Conservation (phyloP, 352 stramenopile species). For the Thraustochytrium striatum region DNA sequence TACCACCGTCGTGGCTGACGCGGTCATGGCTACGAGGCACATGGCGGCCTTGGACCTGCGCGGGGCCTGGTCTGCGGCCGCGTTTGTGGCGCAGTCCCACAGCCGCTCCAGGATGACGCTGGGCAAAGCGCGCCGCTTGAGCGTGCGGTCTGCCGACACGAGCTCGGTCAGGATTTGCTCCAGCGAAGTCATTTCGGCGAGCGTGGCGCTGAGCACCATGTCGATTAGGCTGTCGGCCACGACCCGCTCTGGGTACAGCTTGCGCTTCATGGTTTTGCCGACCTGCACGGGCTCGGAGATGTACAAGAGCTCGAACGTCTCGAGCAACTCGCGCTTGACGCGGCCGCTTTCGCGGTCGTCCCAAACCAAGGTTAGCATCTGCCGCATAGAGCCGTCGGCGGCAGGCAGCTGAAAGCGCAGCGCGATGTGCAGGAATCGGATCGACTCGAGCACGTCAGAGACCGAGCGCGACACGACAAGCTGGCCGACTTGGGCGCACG, state of each 20-base stretch:
- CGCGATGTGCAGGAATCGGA: conserved; percentile 19
- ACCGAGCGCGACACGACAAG: conserved; percentile 18
- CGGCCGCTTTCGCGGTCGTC: conserved; percentile 36
- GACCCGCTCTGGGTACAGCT: background rate
- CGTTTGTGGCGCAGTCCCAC: background rate
- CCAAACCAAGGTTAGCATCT: conserved; percentile 15
- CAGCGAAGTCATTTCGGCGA: conserved; percentile 35
- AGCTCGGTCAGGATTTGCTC: conserved; percentile 35
- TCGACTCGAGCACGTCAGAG: conserved; percentile 28
- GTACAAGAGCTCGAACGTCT: conserved; percentile 40
- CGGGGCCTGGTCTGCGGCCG: no score
- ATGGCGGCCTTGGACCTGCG: background rate
- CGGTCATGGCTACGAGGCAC: conserved; percentile 19
- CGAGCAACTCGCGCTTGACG: conserved; percentile 30
- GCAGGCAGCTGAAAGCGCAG: conserved; percentile 34
- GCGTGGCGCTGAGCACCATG: conserved; percentile 14
- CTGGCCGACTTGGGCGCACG: conserved; percentile 1
- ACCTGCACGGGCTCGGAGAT: conserved; percentile 31
- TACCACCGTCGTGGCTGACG: background rate
- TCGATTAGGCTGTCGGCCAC: conserved; percentile 24
- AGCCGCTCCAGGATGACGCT: conserved; percentile 8
- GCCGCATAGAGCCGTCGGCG: background rate
- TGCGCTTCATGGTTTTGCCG: conserved; percentile 5
- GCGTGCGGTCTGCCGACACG: background rate
- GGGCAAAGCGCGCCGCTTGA: background rate